phyloP scores from a whole-genome alignment of 1,284 basidiomycete species.

The Sanghuangporus weigelae region DNA sequence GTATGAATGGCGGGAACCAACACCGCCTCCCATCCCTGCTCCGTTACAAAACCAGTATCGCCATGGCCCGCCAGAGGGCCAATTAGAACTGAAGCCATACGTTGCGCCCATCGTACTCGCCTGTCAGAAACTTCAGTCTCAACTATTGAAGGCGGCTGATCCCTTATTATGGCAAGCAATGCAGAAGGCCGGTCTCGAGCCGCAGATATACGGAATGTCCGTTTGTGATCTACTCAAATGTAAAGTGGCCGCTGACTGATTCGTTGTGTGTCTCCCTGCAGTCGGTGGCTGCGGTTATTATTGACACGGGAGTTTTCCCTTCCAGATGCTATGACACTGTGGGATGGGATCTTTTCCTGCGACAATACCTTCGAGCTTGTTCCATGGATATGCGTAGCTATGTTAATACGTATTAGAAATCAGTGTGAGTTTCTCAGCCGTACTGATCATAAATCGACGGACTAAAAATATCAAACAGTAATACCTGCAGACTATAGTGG shows the following conservation, averaged over 20 bases:
- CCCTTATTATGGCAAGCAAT: constrained; percentile 74
- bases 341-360: constrained; percentile 89
- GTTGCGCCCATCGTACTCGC: constrained; percentile 77
- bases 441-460: neutral
- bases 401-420: constrained; percentile 89
- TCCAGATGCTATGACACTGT: constrained; percentile 71
- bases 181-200: constrained; percentile 78
- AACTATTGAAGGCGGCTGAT: constrained; percentile 72
- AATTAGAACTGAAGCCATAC: constrained; percentile 51
- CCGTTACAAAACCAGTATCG: constrained; percentile 9
- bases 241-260: constrained; percentile 6
- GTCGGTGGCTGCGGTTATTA: constrained; percentile 86
- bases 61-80: constrained; percentile 32
- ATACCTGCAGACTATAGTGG: constrained; percentile 81
- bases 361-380: constrained; percentile 69
- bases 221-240: constrained; percentile 24
- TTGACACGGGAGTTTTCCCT: constrained; percentile 87
- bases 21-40: constrained; percentile 23
- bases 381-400: constrained; percentile 84
- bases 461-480: constrained; percentile 42
- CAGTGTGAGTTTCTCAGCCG: constrained; percentile 47
- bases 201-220: constrained; percentile 92
- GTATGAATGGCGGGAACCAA: constrained; percentile 84
- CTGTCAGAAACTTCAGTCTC: constrained; percentile 74
- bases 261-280: constrained; percentile 27